Conservation (phyloP, 768 basidiomycete genomes). For the Rhizopogon salebrosus region DNA sequence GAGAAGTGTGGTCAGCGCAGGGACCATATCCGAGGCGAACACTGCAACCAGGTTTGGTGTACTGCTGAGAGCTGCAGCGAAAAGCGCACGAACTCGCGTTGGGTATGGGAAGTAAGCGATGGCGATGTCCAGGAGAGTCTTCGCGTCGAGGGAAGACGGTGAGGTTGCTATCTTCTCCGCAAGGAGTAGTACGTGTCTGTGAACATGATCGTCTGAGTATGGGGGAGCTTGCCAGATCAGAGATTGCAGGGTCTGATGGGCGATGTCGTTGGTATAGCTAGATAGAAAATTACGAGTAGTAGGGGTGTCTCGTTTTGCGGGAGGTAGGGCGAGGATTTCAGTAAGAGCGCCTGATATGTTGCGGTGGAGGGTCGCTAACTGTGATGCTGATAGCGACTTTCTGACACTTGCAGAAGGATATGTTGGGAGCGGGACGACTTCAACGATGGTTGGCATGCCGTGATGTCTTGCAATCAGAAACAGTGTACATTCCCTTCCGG, state of each 20-base stretch:
- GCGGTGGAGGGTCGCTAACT: slow-evolving; percentile 41
- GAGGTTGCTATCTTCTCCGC: slow-evolving; percentile 47
- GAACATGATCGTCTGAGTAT: slow-evolving; percentile 41
- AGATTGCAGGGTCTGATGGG: slow-evolving; percentile 44
- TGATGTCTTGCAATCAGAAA: too few species aligned
- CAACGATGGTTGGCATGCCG: slow-evolving; percentile 23
- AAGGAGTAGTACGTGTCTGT: slow-evolving; percentile 45
- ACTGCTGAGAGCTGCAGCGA: slow-evolving; percentile 34
- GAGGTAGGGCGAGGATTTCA: slow-evolving; percentile 43
- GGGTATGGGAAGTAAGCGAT: slow-evolving; percentile 48
- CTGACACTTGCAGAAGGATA: slow-evolving; percentile 51
- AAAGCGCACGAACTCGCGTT: slow-evolving; percentile 40
- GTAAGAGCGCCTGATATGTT: slow-evolving; percentile 44
- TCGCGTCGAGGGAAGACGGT: slow-evolving; percentile 40
- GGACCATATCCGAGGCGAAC: slow-evolving; percentile 44
- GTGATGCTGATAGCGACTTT: slow-evolving; percentile 46
- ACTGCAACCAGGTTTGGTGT: slow-evolving; percentile 27
- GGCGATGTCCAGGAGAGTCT: slow-evolving; percentile 57
- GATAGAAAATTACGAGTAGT: slow-evolving; percentile 46
- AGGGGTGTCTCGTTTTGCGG: slow-evolving; percentile 39
- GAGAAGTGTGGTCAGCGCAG: slow-evolving; percentile 49
- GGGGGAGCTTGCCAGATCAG: slow-evolving; percentile 51
- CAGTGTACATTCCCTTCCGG: too few species aligned
- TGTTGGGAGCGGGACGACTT: slow-evolving; percentile 34
- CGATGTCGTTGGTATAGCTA: slow-evolving; percentile 54